These are phyloP conservation scores for Arthrobotrys megalospora DNA, from an alignment of 2,329 filamentous ascomycete genomes.

Conservation along the genomic window DNA sequence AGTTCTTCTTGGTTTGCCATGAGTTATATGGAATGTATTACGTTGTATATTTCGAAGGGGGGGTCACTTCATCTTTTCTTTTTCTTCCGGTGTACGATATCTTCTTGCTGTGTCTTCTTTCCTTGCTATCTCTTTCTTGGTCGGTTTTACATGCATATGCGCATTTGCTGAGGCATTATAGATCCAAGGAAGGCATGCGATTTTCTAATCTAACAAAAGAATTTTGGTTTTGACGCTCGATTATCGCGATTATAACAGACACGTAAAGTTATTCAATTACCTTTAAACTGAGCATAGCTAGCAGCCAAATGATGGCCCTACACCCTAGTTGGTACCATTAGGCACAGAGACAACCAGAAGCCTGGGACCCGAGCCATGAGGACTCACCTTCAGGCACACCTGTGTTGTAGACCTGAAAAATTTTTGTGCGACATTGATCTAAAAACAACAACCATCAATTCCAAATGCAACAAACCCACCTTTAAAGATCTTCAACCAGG, in stretches of 20 bases:
- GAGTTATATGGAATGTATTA: constrained; percentile 20
- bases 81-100: constrained; percentile 58
- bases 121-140: constrained; percentile 8
- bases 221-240: constrained; percentile 15
- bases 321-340: background rate
- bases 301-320: background rate
- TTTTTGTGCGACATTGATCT: constrained; percentile 29
- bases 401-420: constrained; percentile 23
- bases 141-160: constrained; percentile 26
- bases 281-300: too few species aligned
- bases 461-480: constrained; percentile 29
- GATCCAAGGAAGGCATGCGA: constrained; percentile 36
- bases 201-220: constrained; percentile 47
- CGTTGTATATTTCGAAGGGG: constrained; percentile 39
- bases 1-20: constrained; percentile 1
- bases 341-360: background rate
- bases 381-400: background rate
- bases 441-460: constrained; percentile 33
- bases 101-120: constrained; percentile 16
- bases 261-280: too few species aligned
- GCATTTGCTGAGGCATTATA: constrained; percentile 44
- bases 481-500: constrained; percentile 4
- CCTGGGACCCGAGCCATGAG: too few species aligned
- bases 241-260: background rate
- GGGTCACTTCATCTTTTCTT: constrained; percentile 26